Percentiles rank a stretch among this genome's conserved stretches.
Evolutionary conservation across 2,329 filamentous ascomycete genomes (phyloP).

Genomic region (Colletotrichum cereale): DNA sequence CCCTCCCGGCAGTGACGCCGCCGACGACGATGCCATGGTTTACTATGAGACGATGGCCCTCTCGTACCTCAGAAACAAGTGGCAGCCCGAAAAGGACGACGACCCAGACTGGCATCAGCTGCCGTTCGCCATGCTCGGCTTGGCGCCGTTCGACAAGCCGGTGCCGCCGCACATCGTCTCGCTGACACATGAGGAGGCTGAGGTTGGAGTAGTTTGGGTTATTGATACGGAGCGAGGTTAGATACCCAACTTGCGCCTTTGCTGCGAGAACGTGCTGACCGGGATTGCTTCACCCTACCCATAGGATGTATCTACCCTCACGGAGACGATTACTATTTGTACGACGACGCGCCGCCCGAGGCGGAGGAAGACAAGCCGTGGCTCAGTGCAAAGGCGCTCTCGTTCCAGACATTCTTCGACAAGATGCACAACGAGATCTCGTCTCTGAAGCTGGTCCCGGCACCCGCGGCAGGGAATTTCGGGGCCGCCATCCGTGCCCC

Average conservation of each 20-base stretch:
- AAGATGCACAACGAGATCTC: slow-evolving; percentile 15
- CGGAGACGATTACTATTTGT: slow-evolving; percentile 7
- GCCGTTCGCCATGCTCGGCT: slow-evolving; percentile 7
- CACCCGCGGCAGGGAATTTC: slow-evolving; percentile 23
- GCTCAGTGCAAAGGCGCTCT: slow-evolving; percentile 21
- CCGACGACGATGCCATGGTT: slow-evolving; percentile 9
- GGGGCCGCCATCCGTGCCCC: slow-evolving; percentile 3
- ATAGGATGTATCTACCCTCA: slow-evolving; percentile 29
- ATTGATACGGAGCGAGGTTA: slow-evolving; percentile 29
- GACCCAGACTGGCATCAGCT: slow-evolving; percentile 16
- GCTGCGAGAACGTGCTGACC: background rate
- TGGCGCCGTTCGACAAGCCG: slow-evolving; percentile 21
- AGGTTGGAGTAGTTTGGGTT: slow-evolving; percentile 10
- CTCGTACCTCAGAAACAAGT: slow-evolving; percentile 25
- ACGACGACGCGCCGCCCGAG: slow-evolving; percentile 4
- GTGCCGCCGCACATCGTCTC: slow-evolving; percentile 21
- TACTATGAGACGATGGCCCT: slow-evolving; percentile 15
- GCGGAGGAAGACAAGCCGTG: slow-evolving; percentile 10
- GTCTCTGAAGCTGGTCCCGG: slow-evolving; percentile 14
- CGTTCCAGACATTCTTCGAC: slow-evolving; percentile 15
- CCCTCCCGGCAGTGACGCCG: slow-evolving; percentile 7
- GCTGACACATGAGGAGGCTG: slow-evolving; percentile 24
- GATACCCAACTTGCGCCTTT: background rate
- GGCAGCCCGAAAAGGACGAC: slow-evolving; percentile 13
- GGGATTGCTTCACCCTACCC: too few relatives aligned